Conservation (phyloP, 257 asterid genomes). For the Nicotiana obtusifolia region DNA sequence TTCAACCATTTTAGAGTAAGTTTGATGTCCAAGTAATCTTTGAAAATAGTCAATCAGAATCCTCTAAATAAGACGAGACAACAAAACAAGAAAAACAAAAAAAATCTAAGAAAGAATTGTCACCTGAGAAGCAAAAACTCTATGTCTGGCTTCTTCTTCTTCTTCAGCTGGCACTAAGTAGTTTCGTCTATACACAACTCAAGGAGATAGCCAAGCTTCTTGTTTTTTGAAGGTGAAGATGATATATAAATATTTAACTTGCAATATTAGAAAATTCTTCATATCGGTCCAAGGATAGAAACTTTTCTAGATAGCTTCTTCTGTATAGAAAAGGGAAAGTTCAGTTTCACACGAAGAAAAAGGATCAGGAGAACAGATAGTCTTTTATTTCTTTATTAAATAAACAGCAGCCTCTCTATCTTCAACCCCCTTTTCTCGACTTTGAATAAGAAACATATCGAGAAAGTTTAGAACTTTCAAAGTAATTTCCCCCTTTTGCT, state of each 20-base stretch:
- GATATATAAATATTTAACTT: not conserved
- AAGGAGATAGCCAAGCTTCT: not conserved
- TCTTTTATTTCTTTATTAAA: not conserved
- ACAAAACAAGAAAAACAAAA: not conserved
- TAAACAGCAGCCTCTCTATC: not conserved
- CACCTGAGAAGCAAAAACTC: not conserved
- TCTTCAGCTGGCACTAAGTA: not conserved
- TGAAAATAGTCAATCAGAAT: not conserved
- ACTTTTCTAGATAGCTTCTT: not conserved
- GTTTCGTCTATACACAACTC: not conserved
- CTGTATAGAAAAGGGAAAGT: not conserved
- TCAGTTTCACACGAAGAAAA: not conserved
- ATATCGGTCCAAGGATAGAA: not conserved
- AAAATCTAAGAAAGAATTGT: not conserved
- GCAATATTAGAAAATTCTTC: not conserved
- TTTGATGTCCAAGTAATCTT: not conserved
- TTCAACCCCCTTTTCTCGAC: not conserved
- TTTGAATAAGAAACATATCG: not conserved
- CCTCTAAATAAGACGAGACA: not conserved
- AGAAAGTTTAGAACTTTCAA: not conserved
- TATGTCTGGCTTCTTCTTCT: not conserved
- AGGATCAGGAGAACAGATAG: not conserved
- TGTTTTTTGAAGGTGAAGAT: not conserved
- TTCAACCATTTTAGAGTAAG: no score
- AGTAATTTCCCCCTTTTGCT: not conserved